These are phyloP conservation scores for Fennellomyces sp. DNA, from an alignment of 371 early-diverging fungal genomes.

Conservation along the genomic window DNA sequence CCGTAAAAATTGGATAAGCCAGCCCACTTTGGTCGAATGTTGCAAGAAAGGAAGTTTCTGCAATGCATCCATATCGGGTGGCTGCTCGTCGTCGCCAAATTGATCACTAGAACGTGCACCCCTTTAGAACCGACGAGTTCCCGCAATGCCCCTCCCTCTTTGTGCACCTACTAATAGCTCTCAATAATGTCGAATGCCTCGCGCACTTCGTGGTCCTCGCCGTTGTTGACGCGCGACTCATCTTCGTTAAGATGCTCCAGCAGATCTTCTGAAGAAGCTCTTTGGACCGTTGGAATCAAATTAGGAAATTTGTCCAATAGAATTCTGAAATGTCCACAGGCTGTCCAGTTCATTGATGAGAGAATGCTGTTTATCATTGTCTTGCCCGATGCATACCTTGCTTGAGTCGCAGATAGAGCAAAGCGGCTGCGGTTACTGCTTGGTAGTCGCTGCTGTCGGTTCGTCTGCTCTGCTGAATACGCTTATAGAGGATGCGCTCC, in stretches of 20 bases:
- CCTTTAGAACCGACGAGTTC: too few relatives aligned
- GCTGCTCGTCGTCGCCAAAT: slow-evolving; percentile 22
- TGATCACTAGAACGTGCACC: too few relatives aligned
- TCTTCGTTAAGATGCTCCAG: slow-evolving; percentile 3
- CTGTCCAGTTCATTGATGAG: background rate
- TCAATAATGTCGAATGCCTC: slow-evolving; percentile 35
- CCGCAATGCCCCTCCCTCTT: too few relatives aligned
- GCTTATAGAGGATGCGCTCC: slow-evolving; percentile 35
- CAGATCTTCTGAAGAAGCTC: background rate
- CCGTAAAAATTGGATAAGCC: slow-evolving; percentile 31
- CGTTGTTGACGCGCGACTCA: slow-evolving; percentile 8
- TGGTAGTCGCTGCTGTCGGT: background rate
- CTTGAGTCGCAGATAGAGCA: slow-evolving; percentile 42
- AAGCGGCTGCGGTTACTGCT: slow-evolving; percentile 15
- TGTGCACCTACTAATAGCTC: slow-evolving; percentile 34
- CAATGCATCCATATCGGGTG: slow-evolving; percentile 30
- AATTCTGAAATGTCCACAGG: slow-evolving; percentile 40
- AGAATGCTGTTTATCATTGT: too few relatives aligned
- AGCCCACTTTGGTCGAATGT: slow-evolving; percentile 40
- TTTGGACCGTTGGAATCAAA: slow-evolving; percentile 28
- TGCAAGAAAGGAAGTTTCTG: slow-evolving; percentile 27
- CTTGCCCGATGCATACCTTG: slow-evolving; percentile 22
- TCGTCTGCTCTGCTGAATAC: slow-evolving; percentile 4
- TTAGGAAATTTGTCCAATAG: slow-evolving; percentile 39
- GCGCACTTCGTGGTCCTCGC: slow-evolving; percentile 29